Evolutionary conservation across 495 filamentous ascomycete species (phyloP).

Genomic region (Echria macrotheca): DNA sequence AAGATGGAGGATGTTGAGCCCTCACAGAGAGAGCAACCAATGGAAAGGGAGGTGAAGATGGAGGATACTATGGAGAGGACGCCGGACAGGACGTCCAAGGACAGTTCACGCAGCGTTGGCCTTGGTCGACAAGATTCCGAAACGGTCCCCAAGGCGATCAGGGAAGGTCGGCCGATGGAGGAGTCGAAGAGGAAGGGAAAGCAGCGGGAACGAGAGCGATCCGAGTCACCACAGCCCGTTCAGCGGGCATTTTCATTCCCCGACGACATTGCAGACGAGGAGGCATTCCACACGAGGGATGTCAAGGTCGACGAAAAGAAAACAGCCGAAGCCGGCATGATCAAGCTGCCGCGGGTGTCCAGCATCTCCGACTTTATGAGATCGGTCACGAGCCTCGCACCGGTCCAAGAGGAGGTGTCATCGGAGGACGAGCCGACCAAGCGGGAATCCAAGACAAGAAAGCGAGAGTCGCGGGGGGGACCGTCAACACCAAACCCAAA

Average conservation of each 20-base stretch:
- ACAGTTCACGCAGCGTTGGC: background rate
- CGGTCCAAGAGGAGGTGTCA: slow-evolving; percentile 38
- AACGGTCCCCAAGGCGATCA: slow-evolving; percentile 27
- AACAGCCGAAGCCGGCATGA: slow-evolving; percentile 10
- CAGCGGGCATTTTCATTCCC: slow-evolving; percentile 31
- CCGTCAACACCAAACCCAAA: slow-evolving; percentile 28
- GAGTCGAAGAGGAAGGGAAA: slow-evolving; percentile 12
- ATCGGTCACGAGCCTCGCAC: slow-evolving; percentile 35
- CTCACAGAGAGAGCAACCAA: background rate
- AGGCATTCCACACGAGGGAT: slow-evolving; percentile 24
- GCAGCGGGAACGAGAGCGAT: slow-evolving; percentile 10
- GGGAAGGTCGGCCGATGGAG: slow-evolving; percentile 4
- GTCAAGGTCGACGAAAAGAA: slow-evolving; percentile 7
- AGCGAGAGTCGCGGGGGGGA: slow-evolving; percentile 5
- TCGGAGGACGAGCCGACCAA: slow-evolving; percentile 30
- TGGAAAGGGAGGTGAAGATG: background rate
- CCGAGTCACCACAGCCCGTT: slow-evolving; percentile 22
- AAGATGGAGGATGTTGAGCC: background rate
- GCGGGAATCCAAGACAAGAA: background rate
- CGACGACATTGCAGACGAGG: slow-evolving; percentile 34
- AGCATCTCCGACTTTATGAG: slow-evolving; percentile 32
- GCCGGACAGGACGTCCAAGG: background rate
- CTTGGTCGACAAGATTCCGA: slow-evolving; percentile 32
- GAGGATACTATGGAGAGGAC: background rate
- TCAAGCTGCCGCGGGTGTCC: slow-evolving; percentile 22